Conservation (phyloP, 2,329 filamentous ascomycete species). For the Zasmidium cellare region DNA sequence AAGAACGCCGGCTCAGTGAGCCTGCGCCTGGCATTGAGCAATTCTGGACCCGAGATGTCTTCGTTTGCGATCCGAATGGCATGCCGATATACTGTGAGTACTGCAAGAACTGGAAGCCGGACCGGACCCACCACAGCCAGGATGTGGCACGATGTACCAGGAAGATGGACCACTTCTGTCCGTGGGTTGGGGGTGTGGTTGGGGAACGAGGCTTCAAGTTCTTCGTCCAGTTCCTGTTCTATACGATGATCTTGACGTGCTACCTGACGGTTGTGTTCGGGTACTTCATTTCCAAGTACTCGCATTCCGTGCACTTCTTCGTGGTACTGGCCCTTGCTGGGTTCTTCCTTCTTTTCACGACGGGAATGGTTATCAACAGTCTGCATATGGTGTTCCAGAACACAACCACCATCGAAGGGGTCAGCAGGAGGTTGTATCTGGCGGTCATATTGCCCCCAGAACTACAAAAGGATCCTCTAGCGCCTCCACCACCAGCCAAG, state of each 20-base stretch:
- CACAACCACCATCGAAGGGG: slow-evolving; percentile 79
- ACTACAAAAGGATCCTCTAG: slow-evolving; percentile 24
- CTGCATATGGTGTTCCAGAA: slow-evolving; percentile 70
- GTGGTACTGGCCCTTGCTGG: slow-evolving; percentile 65
- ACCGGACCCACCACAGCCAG: slow-evolving; percentile 82
- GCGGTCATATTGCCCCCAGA: slow-evolving; percentile 68
- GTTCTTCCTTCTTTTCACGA: slow-evolving; percentile 79
- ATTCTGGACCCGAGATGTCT: slow-evolving; percentile 81
- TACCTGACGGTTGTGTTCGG: slow-evolving; percentile 65
- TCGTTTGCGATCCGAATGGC: slow-evolving; percentile 79
- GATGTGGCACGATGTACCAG: slow-evolving; percentile 78
- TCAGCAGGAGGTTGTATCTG: slow-evolving; percentile 66
- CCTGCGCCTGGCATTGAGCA: slow-evolving; percentile 67
- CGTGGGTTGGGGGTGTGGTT: slow-evolving; percentile 92
- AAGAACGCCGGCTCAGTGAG: slow-evolving; percentile 18
- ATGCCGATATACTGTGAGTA: slow-evolving; percentile 82
- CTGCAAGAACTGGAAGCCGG: slow-evolving; percentile 85
- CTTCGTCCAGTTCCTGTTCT: slow-evolving; percentile 83
- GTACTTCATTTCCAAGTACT: slow-evolving; percentile 59
- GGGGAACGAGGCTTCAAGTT: slow-evolving; percentile 81
- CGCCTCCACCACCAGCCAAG: slow-evolving; percentile 21
- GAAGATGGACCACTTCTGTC: slow-evolving; percentile 96
- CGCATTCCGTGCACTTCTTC: slow-evolving; percentile 60
- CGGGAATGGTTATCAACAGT: slow-evolving; percentile 74
- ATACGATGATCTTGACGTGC: slow-evolving; percentile 67